A percentile compares a stretch with the other conserved stretches of the same genome.
phyloP scores from a whole-genome alignment of 306 rosid species.

The Potentilla sterilis region DNA sequence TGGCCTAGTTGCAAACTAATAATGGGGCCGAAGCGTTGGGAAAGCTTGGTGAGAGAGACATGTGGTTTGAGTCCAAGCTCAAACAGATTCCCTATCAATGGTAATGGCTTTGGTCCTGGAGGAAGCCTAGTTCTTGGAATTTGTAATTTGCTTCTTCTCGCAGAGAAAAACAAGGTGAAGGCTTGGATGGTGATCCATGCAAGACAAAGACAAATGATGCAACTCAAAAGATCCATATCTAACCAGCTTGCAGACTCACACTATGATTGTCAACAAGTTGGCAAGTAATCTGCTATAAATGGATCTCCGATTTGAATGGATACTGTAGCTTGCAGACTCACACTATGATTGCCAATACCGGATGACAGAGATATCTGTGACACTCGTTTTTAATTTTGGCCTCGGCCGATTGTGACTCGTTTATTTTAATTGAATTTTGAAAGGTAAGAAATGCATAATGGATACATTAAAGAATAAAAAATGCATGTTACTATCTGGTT shows the following conservation, averaged over 20 bases:
- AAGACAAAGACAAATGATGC: background rate
- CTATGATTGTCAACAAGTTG: too few relatives aligned
- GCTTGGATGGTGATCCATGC: slow-evolving; percentile 16
- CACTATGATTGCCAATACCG: too few relatives aligned
- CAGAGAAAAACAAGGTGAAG: background rate
- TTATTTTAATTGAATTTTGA: too few relatives aligned
- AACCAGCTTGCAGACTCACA: background rate
- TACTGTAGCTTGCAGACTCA: too few relatives aligned
- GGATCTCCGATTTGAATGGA: too few relatives aligned
- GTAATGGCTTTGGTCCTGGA: slow-evolving; percentile 49
- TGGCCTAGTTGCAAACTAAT: slow-evolving; percentile 48
- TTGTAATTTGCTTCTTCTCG: background rate
- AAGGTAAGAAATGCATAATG: too few relatives aligned
- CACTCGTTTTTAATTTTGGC: too few relatives aligned
- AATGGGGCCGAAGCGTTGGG: slow-evolving; percentile 47
- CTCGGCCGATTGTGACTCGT: too few relatives aligned
- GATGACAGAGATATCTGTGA: too few relatives aligned
- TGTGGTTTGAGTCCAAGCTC: slow-evolving; percentile 54
- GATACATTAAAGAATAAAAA: too few relatives aligned
- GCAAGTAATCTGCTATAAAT: too few relatives aligned
- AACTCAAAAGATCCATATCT: slow-evolving; percentile 8
- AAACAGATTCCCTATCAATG: slow-evolving; percentile 48
- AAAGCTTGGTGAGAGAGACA: slow-evolving; percentile 38
- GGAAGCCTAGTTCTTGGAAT: slow-evolving; percentile 30
- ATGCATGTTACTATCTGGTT: too few relatives aligned